Percentiles rank a stretch among this genome's conserved stretches.
Conservation (phyloP, 176 grass and related monocot species). For the Phoenix roebelenii region DNA sequence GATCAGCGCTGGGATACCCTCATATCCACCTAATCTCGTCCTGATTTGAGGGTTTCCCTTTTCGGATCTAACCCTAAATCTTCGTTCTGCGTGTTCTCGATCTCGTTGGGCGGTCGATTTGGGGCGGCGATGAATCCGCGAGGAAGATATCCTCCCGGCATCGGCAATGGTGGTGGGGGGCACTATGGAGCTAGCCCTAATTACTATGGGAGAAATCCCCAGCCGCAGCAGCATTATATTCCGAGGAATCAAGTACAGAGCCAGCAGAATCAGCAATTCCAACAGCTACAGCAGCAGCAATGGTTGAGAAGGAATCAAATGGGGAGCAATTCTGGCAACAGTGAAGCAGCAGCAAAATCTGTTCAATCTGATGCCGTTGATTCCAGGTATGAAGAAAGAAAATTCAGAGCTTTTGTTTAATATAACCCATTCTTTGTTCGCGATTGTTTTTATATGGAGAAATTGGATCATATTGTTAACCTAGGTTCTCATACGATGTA, state of each 20-base stretch:
- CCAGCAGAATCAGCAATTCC: conserved; percentile 26
- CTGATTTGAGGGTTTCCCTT: too few relatives aligned
- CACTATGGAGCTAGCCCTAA: conserved; percentile 26
- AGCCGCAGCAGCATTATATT: conserved; percentile 34
- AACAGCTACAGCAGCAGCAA: conserved; percentile 55
- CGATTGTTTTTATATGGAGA: too few relatives aligned
- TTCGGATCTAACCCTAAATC: too few relatives aligned
- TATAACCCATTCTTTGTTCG: too few relatives aligned
- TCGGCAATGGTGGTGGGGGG: conserved; percentile 51
- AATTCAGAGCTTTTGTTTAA: too few relatives aligned
- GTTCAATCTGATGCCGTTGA: conserved; percentile 28
- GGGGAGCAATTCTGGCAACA: conserved; percentile 22
- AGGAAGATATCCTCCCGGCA: conserved; percentile 61
- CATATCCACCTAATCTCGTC: too few relatives aligned
- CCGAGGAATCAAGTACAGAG: conserved; percentile 15
- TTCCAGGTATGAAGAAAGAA: conserved; percentile 39
- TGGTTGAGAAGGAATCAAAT: conserved; percentile 66
- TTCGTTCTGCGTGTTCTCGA: too few relatives aligned
- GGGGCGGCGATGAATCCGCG: conserved; percentile 51
- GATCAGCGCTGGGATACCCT: too few relatives aligned
- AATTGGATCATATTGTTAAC: too few relatives aligned
- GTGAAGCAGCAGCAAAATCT: conserved; percentile 19
- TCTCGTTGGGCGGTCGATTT: too few relatives aligned
- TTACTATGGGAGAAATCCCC: conserved; percentile 21
- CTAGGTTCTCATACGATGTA: too few relatives aligned